Conservation (phyloP, 2,329 filamentous ascomycete genomes). For the Pseudocercospora pini-densiflorae region DNA sequence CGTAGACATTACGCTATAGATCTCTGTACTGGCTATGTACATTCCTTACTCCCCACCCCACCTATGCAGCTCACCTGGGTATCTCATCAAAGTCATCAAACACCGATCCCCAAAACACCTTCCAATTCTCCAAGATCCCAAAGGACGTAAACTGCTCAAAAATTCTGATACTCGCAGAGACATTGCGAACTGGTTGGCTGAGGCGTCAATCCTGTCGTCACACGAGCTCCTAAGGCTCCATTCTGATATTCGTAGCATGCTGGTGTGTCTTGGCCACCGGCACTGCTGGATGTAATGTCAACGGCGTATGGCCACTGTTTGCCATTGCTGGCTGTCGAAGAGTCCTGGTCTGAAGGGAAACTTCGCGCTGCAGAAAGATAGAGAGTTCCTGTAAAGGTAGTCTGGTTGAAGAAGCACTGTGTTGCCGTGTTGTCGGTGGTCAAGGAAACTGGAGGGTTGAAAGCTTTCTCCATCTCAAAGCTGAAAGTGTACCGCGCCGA, state of each 20-base stretch:
- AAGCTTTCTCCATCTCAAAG: conserved; percentile 57
- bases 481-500: conserved; percentile 65
- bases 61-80: conserved; percentile 10
- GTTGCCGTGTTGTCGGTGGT: conserved; percentile 52
- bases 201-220: conserved; percentile 42
- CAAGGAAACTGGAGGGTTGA: conserved; percentile 54
- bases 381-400: conserved; percentile 60
- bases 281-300: conserved; percentile 58
- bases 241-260: conserved; percentile 55
- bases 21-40: neutral
- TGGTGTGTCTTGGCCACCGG: conserved; percentile 55
- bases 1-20: neutral
- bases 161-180: conserved; percentile 53
- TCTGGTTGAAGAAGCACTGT: conserved; percentile 63
- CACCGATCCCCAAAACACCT: neutral
- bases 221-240: conserved; percentile 42
- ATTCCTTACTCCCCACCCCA: neutral
- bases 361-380: conserved; percentile 48
- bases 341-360: conserved; percentile 25
- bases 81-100: conserved; percentile 15
- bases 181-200: conserved; percentile 46
- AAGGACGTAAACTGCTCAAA: conserved; percentile 18
- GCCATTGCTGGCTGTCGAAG: conserved; percentile 11
- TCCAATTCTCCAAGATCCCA: neutral
- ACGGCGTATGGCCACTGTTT: conserved; percentile 63